Evolutionary conservation across 2,329 filamentous ascomycete species (phyloP), one percentile per base, ranked within the genome.

Genomic region (Xylariomycetidae sp.): DNA sequence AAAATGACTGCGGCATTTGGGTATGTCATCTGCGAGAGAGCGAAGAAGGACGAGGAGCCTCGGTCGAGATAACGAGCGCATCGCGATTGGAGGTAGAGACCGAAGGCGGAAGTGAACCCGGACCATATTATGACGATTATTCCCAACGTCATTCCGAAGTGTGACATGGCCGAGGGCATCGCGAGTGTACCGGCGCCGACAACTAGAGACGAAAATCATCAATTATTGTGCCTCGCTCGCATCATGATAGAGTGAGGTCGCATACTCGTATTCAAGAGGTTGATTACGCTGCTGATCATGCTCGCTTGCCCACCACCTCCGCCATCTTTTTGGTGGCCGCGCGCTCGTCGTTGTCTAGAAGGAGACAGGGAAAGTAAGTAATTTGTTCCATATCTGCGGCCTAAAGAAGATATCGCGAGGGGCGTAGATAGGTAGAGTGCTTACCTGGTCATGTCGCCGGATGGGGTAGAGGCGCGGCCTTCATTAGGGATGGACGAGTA

Each of bases 1-100:
- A 98, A 98, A 28, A 97, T 72, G 29, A 98, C 88, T 7, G 92
- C 87, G 3, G 90, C 88, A 58, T 95, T 95, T 2, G 92, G 92
- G 53, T 97, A 98, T 5, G 92, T 97, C 43, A 98, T 78, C 59
- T 98, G 90, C 11, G 88, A 95, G 12, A 98, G 70, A n/a, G 90
- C 88, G 56, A 96, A 96, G 66, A 98, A 98, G 22, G 88, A 95
- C 1, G 89, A 78, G 5, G 78, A 77, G 26, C 92, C 92, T 41
- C 88, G 77, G 45, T 97, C 92, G 44, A 98, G 72, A 59, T 98
- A 98, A 57, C 86, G 79, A 5, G 92, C 85, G 67, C 92, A 97
- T 66, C 85, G 80, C 20, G 89, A 84, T 60, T 98, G 92, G 6
- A 98, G 80, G 58, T 97, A 98, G 19, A 98, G 76, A 15, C 92